A percentile compares a stretch with the other conserved stretches of the same genome.
Evolutionary conservation across 202 grass and related monocot species (phyloP).

Genomic region (Bolboschoenoplectus hybrid): DNA sequence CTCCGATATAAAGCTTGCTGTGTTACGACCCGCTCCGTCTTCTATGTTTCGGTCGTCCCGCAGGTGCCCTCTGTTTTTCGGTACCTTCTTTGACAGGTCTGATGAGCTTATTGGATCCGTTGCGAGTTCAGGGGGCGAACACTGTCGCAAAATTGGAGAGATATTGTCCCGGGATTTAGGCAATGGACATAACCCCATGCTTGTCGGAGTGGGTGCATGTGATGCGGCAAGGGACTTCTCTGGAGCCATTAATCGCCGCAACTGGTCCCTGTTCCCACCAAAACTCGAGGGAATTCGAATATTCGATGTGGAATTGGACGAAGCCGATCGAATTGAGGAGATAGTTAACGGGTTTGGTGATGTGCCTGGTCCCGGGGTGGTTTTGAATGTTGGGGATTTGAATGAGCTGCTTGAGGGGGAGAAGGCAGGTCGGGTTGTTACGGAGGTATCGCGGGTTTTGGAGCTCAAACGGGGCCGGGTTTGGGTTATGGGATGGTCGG

Average conservation of each 20-base stretch:
- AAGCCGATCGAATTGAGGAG: slow-evolving; percentile 42
- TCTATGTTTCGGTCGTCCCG: slow-evolving; percentile 57
- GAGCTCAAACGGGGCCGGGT: slow-evolving; percentile 54
- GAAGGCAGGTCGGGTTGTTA: slow-evolving; percentile 44
- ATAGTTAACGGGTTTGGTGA: slow-evolving; percentile 24
- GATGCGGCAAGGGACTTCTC: slow-evolving; percentile 60
- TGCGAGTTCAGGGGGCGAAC: slow-evolving; percentile 54
- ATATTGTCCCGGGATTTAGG: slow-evolving; percentile 55
- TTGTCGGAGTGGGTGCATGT: slow-evolving; percentile 70
- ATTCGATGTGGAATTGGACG: slow-evolving; percentile 36
- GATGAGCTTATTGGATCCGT: slow-evolving; percentile 50
- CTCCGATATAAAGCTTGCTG: slow-evolving; percentile 78
- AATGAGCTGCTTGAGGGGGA: slow-evolving; percentile 60
- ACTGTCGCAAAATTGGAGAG: slow-evolving; percentile 69
- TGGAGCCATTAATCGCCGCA: slow-evolving; percentile 28
- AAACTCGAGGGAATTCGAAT: slow-evolving; percentile 59
- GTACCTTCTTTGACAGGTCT: slow-evolving; percentile 68
- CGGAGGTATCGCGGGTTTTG: slow-evolving; percentile 75
- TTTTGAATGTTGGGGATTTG: slow-evolving; percentile 79
- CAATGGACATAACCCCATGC: slow-evolving; percentile 72
- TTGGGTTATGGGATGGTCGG: slow-evolving; percentile 91
- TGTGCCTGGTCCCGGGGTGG: slow-evolving; percentile 37
- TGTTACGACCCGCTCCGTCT: slow-evolving; percentile 72
- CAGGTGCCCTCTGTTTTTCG: slow-evolving; percentile 68
- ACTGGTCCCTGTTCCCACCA: slow-evolving; percentile 46